Evolutionary conservation across 768 basidiomycete species (phyloP).

Genomic region (Amyloporia xantha): DNA sequence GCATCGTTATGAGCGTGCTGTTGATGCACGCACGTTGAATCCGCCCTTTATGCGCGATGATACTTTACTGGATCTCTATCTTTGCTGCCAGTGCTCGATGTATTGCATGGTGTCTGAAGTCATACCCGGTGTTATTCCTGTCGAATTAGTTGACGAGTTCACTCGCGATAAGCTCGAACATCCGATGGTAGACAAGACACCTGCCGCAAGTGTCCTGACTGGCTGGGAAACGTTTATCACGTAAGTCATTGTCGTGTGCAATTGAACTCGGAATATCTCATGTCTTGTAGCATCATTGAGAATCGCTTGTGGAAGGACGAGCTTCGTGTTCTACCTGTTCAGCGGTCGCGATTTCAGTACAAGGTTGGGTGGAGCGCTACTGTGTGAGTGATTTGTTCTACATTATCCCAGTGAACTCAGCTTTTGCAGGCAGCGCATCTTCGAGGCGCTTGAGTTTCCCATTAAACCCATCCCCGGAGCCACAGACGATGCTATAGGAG

Average conservation of each 20-base stretch:
- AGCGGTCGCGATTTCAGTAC: constrained; percentile 46
- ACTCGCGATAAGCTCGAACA: constrained; percentile 52
- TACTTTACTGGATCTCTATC: constrained; percentile 65
- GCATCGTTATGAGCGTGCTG: constrained; percentile 64
- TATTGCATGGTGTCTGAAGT: constrained; percentile 65
- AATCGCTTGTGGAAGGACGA: constrained; percentile 73
- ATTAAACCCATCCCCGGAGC: neutral
- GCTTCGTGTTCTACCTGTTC: constrained; percentile 47
- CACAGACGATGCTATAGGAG: neutral
- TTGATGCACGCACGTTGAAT: constrained; percentile 62
- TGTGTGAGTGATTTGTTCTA: constrained; percentile 52
- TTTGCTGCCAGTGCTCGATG: constrained; percentile 80
- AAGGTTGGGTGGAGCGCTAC: constrained; percentile 62
- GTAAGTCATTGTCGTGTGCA: constrained; percentile 35
- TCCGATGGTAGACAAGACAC: constrained; percentile 49
- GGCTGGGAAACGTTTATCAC: constrained; percentile 61
- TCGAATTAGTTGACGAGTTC: constrained; percentile 56
- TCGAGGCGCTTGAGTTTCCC: neutral
- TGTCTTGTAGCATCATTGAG: constrained; percentile 53
- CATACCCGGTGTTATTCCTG: constrained; percentile 68
- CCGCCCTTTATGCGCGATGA: constrained; percentile 51
- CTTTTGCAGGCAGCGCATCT: neutral
- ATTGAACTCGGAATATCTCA: neutral
- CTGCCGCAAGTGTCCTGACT: constrained; percentile 46
- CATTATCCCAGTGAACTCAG: constrained; percentile 33